Evolutionary conservation across 352 stramenopile species (phyloP), one percentile per base, ranked within the genome.

Genomic region (Phytophthora constricta): DNA sequence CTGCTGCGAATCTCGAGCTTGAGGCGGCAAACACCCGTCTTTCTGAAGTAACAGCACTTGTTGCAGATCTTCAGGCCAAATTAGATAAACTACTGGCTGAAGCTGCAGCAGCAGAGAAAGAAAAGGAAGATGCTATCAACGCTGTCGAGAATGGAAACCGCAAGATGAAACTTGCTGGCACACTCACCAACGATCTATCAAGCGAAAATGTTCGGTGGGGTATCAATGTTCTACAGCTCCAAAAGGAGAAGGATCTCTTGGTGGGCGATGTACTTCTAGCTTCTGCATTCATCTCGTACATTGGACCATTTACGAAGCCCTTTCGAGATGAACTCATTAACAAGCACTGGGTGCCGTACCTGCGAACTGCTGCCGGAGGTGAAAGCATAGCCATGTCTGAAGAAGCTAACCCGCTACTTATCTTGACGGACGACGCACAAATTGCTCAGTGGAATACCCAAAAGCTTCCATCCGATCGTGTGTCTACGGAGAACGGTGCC

Each of bases 191-290:
- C 52, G 96, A 98, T 58, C 70, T 99, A 11, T 97, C 92, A 3
- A 98, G 91, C 9, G 96, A 99, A 76, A 99, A 99, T 65, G 93
- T 97, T 17, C 90, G 92, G 31, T 99, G 96, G 96, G 92, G 86
- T 13, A 92, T 97, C 67, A 98, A 98, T 70, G 93, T 99, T 8
- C 70, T 97, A 43, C 84, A 95, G 49, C 85, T 98, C 22, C 87
- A 97, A 56, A 86, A 89, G 33, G 89, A 98, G 42, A 97, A 97
- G 50, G 86, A 97, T 45, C 54, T 98, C 16, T 68, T 99, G 10
- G 96, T 97, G 0, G 96, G 96, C 20, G 96, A 99, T 67, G 93
- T 98, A 49, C 77, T 98, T 4, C 71, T 98, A 5, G 93, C 93
- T 5, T 97, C 91, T 10, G 92, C 93, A 10, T 98, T 98, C 69